Conservation (phyloP, 2,329 filamentous ascomycete species). For the Hypoxylon sp. region DNA sequence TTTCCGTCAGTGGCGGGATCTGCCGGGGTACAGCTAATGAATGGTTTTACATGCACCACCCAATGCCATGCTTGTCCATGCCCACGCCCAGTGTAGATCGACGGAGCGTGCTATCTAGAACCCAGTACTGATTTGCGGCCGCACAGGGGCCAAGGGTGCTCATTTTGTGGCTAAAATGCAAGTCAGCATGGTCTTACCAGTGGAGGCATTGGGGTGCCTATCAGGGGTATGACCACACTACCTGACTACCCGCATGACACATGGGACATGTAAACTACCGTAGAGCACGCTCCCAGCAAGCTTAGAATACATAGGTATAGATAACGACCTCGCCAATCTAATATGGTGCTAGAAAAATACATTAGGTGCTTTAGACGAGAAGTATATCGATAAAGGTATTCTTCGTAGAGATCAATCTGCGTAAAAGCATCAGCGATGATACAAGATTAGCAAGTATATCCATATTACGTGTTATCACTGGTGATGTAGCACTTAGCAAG, state of each 20-base stretch:
- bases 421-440: constrained; percentile 1
- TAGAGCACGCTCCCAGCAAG: constrained; percentile 16
- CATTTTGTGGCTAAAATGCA: constrained; percentile 48
- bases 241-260: constrained; percentile 38
- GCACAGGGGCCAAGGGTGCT: constrained; percentile 25
- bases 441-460: constrained; percentile 7
- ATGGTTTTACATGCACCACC: constrained; percentile 35
- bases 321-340: constrained; percentile 6
- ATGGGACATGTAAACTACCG: constrained; percentile 10
- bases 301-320: neutral
- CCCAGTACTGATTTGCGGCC: constrained; percentile 38
- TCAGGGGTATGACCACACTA: constrained; percentile 43
- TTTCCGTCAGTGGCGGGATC: constrained; percentile 44
- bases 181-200: constrained; percentile 40
- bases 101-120: constrained; percentile 41
- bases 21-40: constrained; percentile 43
- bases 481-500: constrained; percentile 15
- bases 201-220: constrained; percentile 34
- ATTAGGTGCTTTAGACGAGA: neutral
- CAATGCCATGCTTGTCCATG: constrained; percentile 41
- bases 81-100: constrained; percentile 42
- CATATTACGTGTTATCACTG: constrained; percentile 18
- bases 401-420: constrained; percentile 7
- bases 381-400: neutral
- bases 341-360: neutral